These are phyloP conservation scores for Trichosanthes truncata DNA, from an alignment of 306 rosid genomes.

Conservation along the genomic window DNA sequence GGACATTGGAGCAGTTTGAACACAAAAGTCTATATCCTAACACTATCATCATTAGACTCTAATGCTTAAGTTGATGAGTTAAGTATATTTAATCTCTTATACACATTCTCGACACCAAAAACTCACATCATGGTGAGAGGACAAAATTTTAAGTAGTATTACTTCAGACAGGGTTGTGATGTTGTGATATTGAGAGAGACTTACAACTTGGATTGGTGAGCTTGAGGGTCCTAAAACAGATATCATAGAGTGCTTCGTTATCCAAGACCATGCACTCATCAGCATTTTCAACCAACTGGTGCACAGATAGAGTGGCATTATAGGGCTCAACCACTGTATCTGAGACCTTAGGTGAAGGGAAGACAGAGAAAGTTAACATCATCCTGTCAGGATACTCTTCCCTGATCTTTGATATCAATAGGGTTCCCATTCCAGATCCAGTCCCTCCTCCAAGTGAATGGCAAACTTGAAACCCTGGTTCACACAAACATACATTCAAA, in stretches of 20 bases:
- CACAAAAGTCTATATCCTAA: neutral
- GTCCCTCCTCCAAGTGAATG: slow-evolving; percentile 96
- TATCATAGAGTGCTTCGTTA: slow-evolving; percentile 86
- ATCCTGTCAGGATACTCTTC: slow-evolving; percentile 91
- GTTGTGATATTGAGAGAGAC: slow-evolving; percentile 12
- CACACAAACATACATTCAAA: neutral
- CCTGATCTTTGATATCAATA: slow-evolving; percentile 84
- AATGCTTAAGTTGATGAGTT: neutral
- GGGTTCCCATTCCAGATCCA: slow-evolving; percentile 90
- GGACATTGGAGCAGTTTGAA: neutral
- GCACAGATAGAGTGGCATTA: slow-evolving; percentile 84
- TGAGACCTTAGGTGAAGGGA: slow-evolving; percentile 76
- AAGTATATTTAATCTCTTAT: neutral
- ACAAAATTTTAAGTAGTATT: neutral
- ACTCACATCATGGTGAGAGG: neutral
- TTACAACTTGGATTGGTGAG: slow-evolving; percentile 87
- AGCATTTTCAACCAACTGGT: slow-evolving; percentile 78
- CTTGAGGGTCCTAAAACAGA: slow-evolving; percentile 86
- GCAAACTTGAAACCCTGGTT: slow-evolving; percentile 76
- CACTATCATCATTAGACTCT: neutral
- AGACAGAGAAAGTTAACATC: slow-evolving; percentile 92
- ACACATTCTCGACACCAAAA: neutral
- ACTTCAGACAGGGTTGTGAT: neutral
- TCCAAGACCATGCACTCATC: slow-evolving; percentile 91
- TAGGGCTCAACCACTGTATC: slow-evolving; percentile 94